phyloP scores from a whole-genome alignment of 805 yeast genomes.

The Lachancea meyersii region DNA sequence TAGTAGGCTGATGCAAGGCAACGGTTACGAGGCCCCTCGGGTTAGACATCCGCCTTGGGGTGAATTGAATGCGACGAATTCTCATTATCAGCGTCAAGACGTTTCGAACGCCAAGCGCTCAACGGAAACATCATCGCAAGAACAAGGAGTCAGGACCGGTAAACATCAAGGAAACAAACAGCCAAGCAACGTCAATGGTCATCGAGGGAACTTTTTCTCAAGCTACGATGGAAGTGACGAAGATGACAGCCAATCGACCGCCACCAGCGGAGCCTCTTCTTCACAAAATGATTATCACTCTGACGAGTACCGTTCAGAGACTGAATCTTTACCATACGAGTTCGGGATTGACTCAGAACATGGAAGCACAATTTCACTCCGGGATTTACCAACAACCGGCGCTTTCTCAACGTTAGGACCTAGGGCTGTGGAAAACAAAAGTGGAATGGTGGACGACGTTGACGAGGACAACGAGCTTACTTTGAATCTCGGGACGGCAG shows the following conservation, averaged over 20 bases:
- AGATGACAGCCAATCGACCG: slow-evolving; percentile 10
- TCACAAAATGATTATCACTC: slow-evolving; percentile 4
- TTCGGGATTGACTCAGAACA: slow-evolving; percentile 28
- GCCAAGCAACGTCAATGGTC: not conserved
- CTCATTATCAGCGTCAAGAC: not conserved
- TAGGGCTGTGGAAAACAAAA: not conserved
- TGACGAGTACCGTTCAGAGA: slow-evolving; percentile 9
- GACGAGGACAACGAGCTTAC: slow-evolving; percentile 17
- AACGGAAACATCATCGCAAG: not conserved
- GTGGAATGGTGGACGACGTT: not conserved
- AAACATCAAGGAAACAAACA: not conserved
- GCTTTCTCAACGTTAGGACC: slow-evolving; percentile 2
- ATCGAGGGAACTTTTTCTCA: slow-evolving; percentile 17
- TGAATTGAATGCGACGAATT: not conserved
- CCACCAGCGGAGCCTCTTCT: slow-evolving; percentile 10
- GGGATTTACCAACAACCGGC: slow-evolving; percentile 13
- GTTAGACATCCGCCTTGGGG: not conserved
- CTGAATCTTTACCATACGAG: slow-evolving; percentile 30
- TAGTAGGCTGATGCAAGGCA: not conserved
- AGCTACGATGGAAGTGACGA: slow-evolving; percentile 17
- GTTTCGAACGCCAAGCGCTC: not conserved
- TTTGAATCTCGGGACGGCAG: slow-evolving; percentile 17
- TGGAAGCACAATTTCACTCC: slow-evolving; percentile 22
- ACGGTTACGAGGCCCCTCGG: not conserved
- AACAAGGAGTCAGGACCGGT: not conserved